These are phyloP conservation scores for Amanita phalloides DNA, from an alignment of 768 basidiomycete genomes.

Conservation along the genomic window DNA sequence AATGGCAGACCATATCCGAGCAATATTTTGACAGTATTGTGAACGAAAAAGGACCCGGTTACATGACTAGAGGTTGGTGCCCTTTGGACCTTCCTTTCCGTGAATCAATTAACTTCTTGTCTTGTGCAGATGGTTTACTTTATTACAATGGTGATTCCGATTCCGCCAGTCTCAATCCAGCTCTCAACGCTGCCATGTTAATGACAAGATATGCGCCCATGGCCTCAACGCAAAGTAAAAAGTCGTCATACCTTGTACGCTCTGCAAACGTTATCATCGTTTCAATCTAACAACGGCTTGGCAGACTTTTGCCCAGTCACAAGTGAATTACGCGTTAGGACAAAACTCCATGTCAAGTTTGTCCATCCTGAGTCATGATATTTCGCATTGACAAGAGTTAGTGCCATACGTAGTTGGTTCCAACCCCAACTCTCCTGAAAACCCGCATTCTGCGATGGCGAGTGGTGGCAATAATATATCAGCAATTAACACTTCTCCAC, in stretches of 20 bases:
- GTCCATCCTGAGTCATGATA: constrained; percentile 9
- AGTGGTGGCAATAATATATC: constrained; percentile 68
- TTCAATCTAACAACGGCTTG: background rate
- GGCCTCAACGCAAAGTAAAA: constrained; percentile 50
- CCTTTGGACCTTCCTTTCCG: background rate
- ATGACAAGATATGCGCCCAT: constrained; percentile 67
- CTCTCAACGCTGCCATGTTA: constrained; percentile 81
- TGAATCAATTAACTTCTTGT: background rate
- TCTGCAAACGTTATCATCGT: background rate
- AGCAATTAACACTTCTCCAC: constrained; percentile 63
- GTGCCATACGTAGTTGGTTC: constrained; percentile 81
- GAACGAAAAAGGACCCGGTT: constrained; percentile 40
- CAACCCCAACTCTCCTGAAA: constrained; percentile 84
- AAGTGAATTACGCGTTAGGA: constrained; percentile 77
- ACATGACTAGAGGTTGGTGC: constrained; percentile 48
- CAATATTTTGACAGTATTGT: constrained; percentile 66
- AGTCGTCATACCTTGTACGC: constrained; percentile 48
- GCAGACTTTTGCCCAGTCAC: constrained; percentile 63
- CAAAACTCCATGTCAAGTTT: constrained; percentile 83
- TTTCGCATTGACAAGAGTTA: constrained; percentile 12
- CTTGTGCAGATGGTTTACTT: constrained; percentile 56
- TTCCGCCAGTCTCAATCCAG: constrained; percentile 71
- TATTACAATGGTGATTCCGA: constrained; percentile 82
- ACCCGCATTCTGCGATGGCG: constrained; percentile 86
- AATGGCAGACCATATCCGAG: constrained; percentile 67